These are phyloP conservation scores for Pichia membranifaciens DNA, from an alignment of 805 yeast species.

Conservation along the genomic window DNA sequence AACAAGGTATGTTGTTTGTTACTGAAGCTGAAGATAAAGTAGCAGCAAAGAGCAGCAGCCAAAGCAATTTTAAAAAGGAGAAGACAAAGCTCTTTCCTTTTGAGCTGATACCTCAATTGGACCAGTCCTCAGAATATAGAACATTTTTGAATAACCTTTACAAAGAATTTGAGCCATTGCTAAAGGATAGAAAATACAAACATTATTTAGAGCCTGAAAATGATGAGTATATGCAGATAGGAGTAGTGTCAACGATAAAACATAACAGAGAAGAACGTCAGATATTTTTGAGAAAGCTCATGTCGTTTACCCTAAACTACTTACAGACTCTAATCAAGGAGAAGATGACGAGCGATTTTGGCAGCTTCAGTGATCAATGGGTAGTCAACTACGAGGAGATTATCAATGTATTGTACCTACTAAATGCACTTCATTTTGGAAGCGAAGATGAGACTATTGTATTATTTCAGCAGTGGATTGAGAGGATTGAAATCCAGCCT, in stretches of 20 bases:
- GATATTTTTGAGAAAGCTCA: conserved; percentile 29
- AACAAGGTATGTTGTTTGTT: conserved; percentile 36
- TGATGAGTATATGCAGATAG: conserved; percentile 26
- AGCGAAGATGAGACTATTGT: conserved; percentile 38
- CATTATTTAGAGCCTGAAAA: conserved; percentile 20
- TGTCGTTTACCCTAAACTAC: conserved; percentile 25
- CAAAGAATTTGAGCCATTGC: conserved; percentile 46
- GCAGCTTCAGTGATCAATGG: conserved; percentile 16
- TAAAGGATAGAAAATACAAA: conserved; percentile 38
- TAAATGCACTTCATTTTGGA: conserved; percentile 47
- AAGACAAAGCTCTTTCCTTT: conserved; percentile 38
- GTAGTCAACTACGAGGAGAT: conserved; percentile 35
- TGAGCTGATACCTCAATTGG: conserved; percentile 31
- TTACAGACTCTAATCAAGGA: conserved; percentile 29
- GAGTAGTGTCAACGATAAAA: conserved; percentile 27
- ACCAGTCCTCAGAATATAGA: conserved; percentile 36
- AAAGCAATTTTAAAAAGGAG: too few species aligned
- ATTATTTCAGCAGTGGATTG: conserved; percentile 55
- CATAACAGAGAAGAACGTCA: conserved; percentile 34
- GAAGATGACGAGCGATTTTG: conserved; percentile 20
- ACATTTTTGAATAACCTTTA: conserved; percentile 46
- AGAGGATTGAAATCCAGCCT: conserved; percentile 64
- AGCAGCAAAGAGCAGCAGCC: conserved; percentile 17
- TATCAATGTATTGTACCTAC: conserved; percentile 49
- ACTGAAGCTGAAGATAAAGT: conserved; percentile 16